Conservation (phyloP, 2,329 filamentous ascomycete genomes). For the Ceratocystis huliohia region DNA sequence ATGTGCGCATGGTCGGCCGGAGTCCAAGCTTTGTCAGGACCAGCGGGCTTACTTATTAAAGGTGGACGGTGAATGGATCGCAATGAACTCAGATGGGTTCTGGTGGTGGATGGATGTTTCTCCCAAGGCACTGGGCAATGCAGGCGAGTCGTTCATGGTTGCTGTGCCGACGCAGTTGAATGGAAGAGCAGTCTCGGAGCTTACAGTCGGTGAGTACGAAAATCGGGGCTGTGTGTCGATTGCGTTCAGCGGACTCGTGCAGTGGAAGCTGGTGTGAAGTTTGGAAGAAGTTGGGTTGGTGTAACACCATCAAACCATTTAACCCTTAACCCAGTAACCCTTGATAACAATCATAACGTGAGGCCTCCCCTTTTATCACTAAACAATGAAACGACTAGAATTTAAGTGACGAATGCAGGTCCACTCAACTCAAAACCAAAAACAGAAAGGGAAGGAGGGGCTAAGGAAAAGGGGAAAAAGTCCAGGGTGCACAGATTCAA, state of each 20-base stretch:
- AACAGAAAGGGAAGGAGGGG: not conserved
- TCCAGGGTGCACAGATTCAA: not conserved
- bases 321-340: not conserved
- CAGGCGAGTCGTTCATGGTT: constrained; percentile 55
- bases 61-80: constrained; percentile 31
- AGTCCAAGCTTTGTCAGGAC: not conserved
- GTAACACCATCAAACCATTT: not conserved
- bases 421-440: not conserved
- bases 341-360: not conserved
- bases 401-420: constrained; percentile 1
- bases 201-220: constrained; percentile 38
- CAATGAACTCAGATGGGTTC: constrained; percentile 64
- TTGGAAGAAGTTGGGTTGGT: not conserved
- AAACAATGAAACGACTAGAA: not conserved
- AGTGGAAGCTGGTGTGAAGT: constrained; percentile 38
- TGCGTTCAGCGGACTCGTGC: constrained; percentile 32
- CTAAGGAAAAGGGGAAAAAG: not conserved
- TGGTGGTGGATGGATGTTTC: constrained; percentile 73
- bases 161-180: constrained; percentile 44
- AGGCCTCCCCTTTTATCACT: not conserved
- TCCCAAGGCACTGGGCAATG: constrained; percentile 49
- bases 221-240: constrained; percentile 10
- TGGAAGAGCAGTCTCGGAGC: constrained; percentile 36
- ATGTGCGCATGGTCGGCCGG: constrained; percentile 49
- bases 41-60: constrained; percentile 2